Conservation (phyloP, 768 basidiomycete genomes). For the Xerocomus spinulosus region DNA sequence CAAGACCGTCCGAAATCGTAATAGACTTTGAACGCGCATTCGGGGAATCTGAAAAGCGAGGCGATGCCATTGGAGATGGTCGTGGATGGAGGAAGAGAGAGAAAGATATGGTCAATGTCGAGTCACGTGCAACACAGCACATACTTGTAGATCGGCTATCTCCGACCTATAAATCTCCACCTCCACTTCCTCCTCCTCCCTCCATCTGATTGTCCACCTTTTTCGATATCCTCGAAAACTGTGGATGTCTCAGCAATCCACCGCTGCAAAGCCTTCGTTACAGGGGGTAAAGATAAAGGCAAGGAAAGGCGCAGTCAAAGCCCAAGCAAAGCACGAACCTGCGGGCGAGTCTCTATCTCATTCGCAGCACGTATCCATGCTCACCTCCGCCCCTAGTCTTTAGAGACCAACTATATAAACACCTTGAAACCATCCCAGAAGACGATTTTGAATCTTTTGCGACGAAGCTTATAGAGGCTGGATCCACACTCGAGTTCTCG, state of each 20-base stretch:
- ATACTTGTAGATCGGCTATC: slow-evolving; percentile 21
- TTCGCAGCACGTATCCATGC: slow-evolving; percentile 2
- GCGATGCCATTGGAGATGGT: slow-evolving; percentile 19
- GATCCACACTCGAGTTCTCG: slow-evolving; percentile 88
- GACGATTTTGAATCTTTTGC: slow-evolving; percentile 80
- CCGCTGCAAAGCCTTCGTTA: slow-evolving; percentile 82
- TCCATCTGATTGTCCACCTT: slow-evolving; percentile 22
- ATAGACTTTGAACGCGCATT: slow-evolving; percentile 82
- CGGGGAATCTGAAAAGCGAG: slow-evolving; percentile 52
- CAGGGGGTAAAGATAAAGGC: slow-evolving; percentile 92
- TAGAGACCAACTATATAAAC: slow-evolving; percentile 89
- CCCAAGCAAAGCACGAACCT: slow-evolving; percentile 91
- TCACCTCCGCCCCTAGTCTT: slow-evolving; percentile 54
- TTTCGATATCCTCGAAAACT: slow-evolving; percentile 40
- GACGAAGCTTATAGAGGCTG: slow-evolving; percentile 85
- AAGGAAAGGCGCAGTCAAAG: slow-evolving; percentile 89
- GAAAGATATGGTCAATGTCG: slow-evolving; percentile 1
- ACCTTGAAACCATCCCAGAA: slow-evolving; percentile 75
- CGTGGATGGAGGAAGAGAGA: slow-evolving; percentile 7
- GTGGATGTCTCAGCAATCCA: slow-evolving; percentile 92
- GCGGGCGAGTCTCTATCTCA: slow-evolving; percentile 39
- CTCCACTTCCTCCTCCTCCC: neutral
- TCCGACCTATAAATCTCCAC: slow-evolving; percentile 15
- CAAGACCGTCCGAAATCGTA: slow-evolving; percentile 65
- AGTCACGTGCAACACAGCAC: slow-evolving; percentile 24